Base-by-base conservation (phyloP, 805 yeast species). In the Wickerhamiella siamensis region DNA sequence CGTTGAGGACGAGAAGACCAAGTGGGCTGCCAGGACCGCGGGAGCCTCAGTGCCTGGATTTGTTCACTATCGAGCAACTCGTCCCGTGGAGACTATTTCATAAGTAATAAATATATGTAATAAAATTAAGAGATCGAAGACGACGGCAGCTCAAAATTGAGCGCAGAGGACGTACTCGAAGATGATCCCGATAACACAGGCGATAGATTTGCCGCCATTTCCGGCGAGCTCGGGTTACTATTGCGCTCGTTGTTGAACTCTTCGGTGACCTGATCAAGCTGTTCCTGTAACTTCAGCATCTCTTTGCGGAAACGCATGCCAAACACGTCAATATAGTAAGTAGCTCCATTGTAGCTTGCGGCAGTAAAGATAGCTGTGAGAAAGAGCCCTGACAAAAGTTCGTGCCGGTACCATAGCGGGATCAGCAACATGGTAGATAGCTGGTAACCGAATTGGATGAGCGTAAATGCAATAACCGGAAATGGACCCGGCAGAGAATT, bases 331-430 rank as follows among this genome's bases (percentile, higher is more conserved):
- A 91, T 70, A 58, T 88, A 88, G 57, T 83, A 88, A 0, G 94
- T 83, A 2, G 97, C 98, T 22, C 98, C 98, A 50, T 91, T 87
- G 58, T 79, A 84, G 33, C 86, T 69, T 1, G 97, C 93, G 58
- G 74, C 70, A 36, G 77, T 58, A 51, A 87, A 86, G n/a, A 88
- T 83, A 39, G 71, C 67, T 2, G 74, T 61, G 48, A 88, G 69
- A 54, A 86, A 87, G 1, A 67, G 49, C 1, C 78, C 73, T 20
- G 91, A 83, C 2, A 82, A 72, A 35, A 63, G 61, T 52, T 79
- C 77, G 57, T 77, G 72, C 35, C 70, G 66, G 61, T 83, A 83
- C 80, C 94, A 83, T n/a, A 91, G 57, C 0, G 95, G 94, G 54
- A 95, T 83, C 4, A 84, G 69, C 38, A 77, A 62, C 97, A 88